Evolutionary conservation across 768 basidiomycete species (phyloP).

Genomic region (Agrocybe pediades): DNA sequence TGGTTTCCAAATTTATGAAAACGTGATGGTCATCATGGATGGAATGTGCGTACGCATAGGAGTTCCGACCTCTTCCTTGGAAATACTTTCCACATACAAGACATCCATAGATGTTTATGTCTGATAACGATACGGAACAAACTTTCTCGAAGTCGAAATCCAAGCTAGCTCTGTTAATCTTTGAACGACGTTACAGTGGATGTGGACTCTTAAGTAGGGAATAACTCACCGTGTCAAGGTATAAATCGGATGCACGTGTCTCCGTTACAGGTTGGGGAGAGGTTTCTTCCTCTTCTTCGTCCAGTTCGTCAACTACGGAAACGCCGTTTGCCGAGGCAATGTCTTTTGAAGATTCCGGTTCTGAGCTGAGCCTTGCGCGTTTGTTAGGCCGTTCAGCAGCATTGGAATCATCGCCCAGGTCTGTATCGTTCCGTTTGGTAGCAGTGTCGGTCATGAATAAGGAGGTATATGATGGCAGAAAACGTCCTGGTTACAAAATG

Average conservation of each 20-base stretch:
- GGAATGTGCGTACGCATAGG: conserved; percentile 95
- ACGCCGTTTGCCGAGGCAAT: neutral
- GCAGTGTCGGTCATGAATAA: conserved; percentile 7
- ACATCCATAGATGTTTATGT: conserved; percentile 98
- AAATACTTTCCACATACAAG: conserved; percentile 99
- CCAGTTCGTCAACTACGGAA: conserved; percentile 10
- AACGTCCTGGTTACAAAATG: neutral
- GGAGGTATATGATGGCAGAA: neutral
- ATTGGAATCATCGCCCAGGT: neutral
- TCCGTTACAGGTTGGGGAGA: conserved; percentile 29
- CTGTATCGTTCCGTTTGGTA: conserved; percentile 11
- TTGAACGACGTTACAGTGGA: conserved; percentile 11
- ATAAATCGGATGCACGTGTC: conserved; percentile 76
- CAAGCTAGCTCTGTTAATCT: conserved; percentile 89
- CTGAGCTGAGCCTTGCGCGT: conserved; percentile 27
- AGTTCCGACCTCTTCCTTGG: conserved; percentile 91
- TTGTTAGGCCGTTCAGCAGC: conserved; percentile 34
- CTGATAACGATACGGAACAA: conserved; percentile 93
- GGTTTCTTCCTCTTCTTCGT: conserved; percentile 37
- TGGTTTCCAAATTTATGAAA: conserved; percentile 93
- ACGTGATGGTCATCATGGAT: conserved; percentile 99
- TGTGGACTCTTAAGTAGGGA: conserved; percentile 8
- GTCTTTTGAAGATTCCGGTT: conserved; percentile 2
- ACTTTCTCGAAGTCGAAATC: conserved; percentile 99
- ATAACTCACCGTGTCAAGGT: conserved; percentile 85